Base-by-base conservation (phyloP, 192 early-diverging fungal species). In the Dissophora globulifera region DNA sequence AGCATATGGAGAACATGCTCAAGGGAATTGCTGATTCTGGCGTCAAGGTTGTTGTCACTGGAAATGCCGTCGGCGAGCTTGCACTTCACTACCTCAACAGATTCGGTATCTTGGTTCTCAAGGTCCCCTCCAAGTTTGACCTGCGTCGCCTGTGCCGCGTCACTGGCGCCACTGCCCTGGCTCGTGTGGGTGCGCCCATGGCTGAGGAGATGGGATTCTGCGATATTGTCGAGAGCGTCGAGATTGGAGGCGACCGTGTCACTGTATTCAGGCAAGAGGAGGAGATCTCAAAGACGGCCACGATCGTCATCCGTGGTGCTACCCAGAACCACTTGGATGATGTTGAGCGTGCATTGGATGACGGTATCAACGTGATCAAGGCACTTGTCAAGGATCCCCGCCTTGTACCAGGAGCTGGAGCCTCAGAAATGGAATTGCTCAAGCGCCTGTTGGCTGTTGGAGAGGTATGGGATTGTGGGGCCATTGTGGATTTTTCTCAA, bases 201-300 rank as follows among this genome's bases (percentile, higher is more conserved):
- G 82, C 96, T 23, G 97, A 99, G 86, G 97, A 99, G 67, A 94
- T 98, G 91, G 97, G 97, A 46, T 95, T 87, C 86, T 98, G 96
- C 85, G 97, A 99, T 62, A 86, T 98, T 81, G 92, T 99, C 26
- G 94, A 96, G 78, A 92, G 93, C 31, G 92, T 96, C 50, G 97
- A 99, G 81, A 96, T 99, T 80, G 97, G 97, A 67, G 90, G 92
- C 69, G 96, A 99, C 83, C 90, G 95, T 57, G 96, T 96, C 65
- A 99, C 97, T 12, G 92, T 98, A n/a, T 94, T 99, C 85, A 87
- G 95, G 69, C 97, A 99, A 83, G 92, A 95, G 43, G 88, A 92
- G 59, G 96, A 96, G 41, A 83, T 78, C 33, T 91, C 91, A 49
- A 93, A 92, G 78, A 94, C 96, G 33, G 93, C 94, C 20, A 99